Conservation (phyloP, 2,329 filamentous ascomycete genomes). For the Fusarium nisikadoi region DNA sequence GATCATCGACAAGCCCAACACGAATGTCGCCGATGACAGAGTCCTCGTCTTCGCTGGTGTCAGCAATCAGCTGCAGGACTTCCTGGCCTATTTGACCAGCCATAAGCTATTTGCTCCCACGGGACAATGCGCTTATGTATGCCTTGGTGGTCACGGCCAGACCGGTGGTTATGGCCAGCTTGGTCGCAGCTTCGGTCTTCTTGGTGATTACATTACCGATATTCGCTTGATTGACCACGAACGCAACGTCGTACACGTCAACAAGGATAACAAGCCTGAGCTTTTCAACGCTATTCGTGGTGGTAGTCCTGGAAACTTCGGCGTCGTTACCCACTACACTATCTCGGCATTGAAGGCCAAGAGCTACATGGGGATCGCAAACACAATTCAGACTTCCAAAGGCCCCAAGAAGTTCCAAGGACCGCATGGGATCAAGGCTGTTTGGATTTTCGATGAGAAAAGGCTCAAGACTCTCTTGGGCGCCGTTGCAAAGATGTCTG, state of each 20-base stretch:
- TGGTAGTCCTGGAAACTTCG: background rate
- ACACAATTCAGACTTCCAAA: background rate
- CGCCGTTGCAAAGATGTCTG: background rate
- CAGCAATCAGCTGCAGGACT: background rate
- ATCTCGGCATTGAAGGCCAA: background rate
- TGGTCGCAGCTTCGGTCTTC: background rate
- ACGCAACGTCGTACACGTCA: background rate
- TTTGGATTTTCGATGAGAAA: too few species aligned
- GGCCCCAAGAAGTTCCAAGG: background rate
- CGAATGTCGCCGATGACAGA: background rate
- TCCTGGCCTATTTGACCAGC: background rate
- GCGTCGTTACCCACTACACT: background rate
- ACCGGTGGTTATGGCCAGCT: background rate
- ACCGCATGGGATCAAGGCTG: background rate
- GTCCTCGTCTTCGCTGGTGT: background rate
- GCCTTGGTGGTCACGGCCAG: background rate
- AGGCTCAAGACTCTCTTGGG: too few species aligned
- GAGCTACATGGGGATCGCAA: background rate
- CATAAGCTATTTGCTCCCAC: background rate
- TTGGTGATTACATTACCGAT: background rate
- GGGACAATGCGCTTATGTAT: background rate
- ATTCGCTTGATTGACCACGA: background rate
- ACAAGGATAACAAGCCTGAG: fast-evolving
- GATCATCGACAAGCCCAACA: background rate
- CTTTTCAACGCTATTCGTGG: background rate